phyloP scores from a whole-genome alignment of 352 stramenopile genomes.

The Pythium brassicae region DNA sequence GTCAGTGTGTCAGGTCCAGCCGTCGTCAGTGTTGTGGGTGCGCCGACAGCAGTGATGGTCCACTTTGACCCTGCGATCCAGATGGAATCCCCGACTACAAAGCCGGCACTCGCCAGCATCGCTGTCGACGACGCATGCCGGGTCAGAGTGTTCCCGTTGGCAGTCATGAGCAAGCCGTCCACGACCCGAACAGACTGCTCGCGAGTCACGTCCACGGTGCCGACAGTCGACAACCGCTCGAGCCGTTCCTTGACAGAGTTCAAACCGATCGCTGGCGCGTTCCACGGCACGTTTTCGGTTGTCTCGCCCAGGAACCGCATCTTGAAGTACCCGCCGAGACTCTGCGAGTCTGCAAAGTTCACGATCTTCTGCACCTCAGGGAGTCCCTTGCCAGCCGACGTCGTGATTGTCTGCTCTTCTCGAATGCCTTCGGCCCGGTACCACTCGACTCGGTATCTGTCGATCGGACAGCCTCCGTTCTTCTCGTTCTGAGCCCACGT shows the following conservation, averaged over 20 bases:
- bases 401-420: constrained; percentile 77
- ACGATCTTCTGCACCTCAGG: constrained; percentile 60
- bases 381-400: constrained; percentile 56
- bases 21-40: constrained; percentile 14
- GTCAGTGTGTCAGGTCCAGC: constrained; percentile 1
- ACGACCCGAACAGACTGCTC: constrained; percentile 40
- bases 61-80: constrained; percentile 50
- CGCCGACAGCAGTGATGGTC: constrained; percentile 17
- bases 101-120: constrained; percentile 14
- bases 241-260: constrained; percentile 70
- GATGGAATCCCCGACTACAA: constrained; percentile 31
- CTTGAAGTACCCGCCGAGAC: constrained; percentile 62
- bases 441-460: constrained; percentile 78
- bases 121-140: constrained; percentile 21
- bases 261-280: constrained; percentile 44
- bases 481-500: constrained; percentile 34
- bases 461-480: constrained; percentile 34
- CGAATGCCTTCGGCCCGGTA: constrained; percentile 48
- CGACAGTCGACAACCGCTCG: constrained; percentile 58
- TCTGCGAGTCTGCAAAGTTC: constrained; percentile 53
- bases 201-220: constrained; percentile 53
- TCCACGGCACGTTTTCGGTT: constrained; percentile 67
- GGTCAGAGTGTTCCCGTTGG: constrained; percentile 25
- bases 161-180: constrained; percentile 29
- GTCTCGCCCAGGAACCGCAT: constrained; percentile 51